Conservation (phyloP, 2,329 filamentous ascomycete species). For the Pseudocercospora crystallina region DNA sequence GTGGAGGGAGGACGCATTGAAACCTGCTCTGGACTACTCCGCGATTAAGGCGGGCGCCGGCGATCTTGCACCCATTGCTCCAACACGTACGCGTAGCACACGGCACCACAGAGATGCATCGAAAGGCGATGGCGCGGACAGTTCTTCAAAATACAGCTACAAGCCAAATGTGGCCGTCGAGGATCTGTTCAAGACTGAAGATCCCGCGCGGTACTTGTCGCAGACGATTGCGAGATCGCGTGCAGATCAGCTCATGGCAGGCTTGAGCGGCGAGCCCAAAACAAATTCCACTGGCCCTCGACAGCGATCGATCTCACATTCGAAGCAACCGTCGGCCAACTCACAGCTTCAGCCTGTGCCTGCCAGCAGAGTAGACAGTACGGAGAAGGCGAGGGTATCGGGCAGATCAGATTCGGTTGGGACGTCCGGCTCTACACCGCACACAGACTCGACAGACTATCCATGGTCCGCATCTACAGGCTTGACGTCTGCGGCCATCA, state of each 20-base stretch:
- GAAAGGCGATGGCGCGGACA: neutral
- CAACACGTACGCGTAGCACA: conserved; percentile 15
- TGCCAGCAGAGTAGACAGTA: conserved; percentile 33
- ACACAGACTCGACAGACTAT: conserved; percentile 43
- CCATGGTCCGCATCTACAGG: conserved; percentile 42
- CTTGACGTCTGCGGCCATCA: conserved; percentile 43
- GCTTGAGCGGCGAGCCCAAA: neutral
- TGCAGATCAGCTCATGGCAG: conserved; percentile 31
- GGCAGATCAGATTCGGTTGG: conserved; percentile 27
- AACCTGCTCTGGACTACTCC: conserved; percentile 36
- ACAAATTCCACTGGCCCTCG: neutral
- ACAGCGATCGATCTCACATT: conserved; percentile 26
- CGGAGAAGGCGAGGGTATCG: conserved; percentile 31
- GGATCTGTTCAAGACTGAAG: conserved; percentile 24
- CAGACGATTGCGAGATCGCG: conserved; percentile 24
- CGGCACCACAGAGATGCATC: conserved; percentile 12
- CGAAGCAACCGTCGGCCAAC: conserved; percentile 4
- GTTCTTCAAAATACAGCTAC: conserved; percentile 20
- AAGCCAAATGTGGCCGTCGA: conserved; percentile 17
- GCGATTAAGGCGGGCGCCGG: conserved; percentile 28
- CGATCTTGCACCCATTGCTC: neutral
- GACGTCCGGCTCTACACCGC: conserved; percentile 41
- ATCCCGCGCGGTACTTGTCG: conserved; percentile 3
- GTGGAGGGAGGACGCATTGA: conserved; percentile 33
- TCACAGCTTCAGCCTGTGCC: conserved; percentile 30